Evolutionary conservation across 176 grass and related monocot genomes (phyloP).

Genomic region (Oryza longistaminata): DNA sequence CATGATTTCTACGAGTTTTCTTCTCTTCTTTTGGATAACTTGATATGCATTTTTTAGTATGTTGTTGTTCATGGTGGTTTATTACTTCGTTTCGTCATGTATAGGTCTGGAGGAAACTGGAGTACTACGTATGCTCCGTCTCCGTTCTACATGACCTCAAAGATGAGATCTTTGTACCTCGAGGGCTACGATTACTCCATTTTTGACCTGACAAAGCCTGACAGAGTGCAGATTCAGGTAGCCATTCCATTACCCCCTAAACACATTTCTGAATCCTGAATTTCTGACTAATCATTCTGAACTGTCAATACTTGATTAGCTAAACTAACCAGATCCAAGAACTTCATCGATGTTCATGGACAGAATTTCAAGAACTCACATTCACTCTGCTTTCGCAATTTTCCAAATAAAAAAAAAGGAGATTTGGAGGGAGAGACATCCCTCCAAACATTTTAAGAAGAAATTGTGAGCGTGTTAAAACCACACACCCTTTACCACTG

Average conservation of each 20-base stretch:
- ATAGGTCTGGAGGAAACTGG: constrained; percentile 92
- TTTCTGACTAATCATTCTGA: not conserved
- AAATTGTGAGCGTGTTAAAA: no score
- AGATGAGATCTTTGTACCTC: constrained; percentile 86
- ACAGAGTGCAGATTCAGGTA: constrained; percentile 95
- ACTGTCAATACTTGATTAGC: not conserved
- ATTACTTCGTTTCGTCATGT: constrained; percentile 18
- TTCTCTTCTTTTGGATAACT: not conserved
- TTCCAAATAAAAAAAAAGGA: no score
- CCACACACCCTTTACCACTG: no score
- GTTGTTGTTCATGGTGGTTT: not conserved
- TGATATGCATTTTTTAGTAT: not conserved
- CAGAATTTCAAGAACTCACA: not conserved
- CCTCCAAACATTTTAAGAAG: no score
- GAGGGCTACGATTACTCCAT: constrained; percentile 90
- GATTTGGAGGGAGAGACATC: no score
- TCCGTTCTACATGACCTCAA: constrained; percentile 95
- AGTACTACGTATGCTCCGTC: constrained; percentile 90
- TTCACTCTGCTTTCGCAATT: not conserved
- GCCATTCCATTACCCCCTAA: not conserved
- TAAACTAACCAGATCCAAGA: not conserved
- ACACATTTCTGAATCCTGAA: not conserved
- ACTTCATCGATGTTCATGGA: not conserved
- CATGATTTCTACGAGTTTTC: not conserved
- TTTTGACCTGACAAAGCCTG: constrained; percentile 84